These are phyloP conservation scores for Myrica gale DNA, from an alignment of 306 rosid genomes.

Conservation along the genomic window DNA sequence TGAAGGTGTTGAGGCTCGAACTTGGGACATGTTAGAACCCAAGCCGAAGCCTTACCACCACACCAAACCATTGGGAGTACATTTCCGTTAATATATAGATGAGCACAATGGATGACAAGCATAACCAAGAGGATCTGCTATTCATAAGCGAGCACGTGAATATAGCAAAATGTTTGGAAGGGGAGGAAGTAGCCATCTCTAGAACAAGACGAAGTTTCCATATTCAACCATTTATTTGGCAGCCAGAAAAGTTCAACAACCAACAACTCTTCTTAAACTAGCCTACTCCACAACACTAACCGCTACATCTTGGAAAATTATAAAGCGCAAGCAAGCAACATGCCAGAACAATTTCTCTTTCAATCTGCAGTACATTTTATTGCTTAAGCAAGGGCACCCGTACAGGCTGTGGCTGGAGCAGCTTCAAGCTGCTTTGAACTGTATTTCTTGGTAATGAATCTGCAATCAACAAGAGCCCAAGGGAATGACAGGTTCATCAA, in stretches of 20 bases:
- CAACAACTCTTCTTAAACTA: constrained; percentile 16
- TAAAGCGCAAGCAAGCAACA: constrained; percentile 27
- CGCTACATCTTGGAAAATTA: constrained; percentile 15
- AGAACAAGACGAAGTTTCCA: constrained; percentile 31
- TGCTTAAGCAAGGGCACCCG: constrained; percentile 71
- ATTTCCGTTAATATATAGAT: background rate
- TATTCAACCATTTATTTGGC: constrained; percentile 39
- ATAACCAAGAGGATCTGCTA: constrained; percentile 2
- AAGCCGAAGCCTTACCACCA: too few species aligned
- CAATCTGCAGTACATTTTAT: constrained; percentile 13
- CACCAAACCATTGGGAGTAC: too few species aligned
- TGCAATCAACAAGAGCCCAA: constrained; percentile 32
- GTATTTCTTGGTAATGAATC: constrained; percentile 86
- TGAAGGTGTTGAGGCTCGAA: too few species aligned
- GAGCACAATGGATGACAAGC: background rate
- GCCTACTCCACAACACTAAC: constrained; percentile 28
- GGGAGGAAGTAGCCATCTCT: constrained; percentile 15
- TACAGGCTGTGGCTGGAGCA: constrained; percentile 73
- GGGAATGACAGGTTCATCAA: background rate
- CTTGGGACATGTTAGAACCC: too few species aligned
- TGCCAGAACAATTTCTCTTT: constrained; percentile 24
- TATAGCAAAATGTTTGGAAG: background rate
- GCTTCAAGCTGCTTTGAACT: constrained; percentile 64
- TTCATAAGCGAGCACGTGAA: background rate
- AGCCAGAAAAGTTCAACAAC: constrained; percentile 34